Evolutionary conservation across 768 basidiomycete genomes (phyloP), one percentile per base, ranked within the genome.

Genomic region (Tricholoma bakamatsutake): DNA sequence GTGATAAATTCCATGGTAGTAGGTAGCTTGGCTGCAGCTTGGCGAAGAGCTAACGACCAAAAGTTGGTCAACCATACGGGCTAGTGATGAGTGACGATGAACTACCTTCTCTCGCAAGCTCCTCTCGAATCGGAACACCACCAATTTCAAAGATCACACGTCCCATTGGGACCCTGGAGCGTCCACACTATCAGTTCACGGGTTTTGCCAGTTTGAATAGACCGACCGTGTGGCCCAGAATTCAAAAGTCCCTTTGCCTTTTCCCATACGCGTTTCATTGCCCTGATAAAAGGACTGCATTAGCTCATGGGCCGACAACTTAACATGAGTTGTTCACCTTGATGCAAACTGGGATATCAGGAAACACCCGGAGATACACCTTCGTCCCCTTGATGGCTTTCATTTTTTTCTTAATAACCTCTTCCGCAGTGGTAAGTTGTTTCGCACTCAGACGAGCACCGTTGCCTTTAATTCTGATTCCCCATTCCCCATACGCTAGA

Each of bases 191-290:
- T n/a, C 8, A 50, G 18, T 40, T 24, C 13, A 13, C 11, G 53
- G 18, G 18, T n/a, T 46, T n/a, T 9, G 30, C 4, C 17, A 48
- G 4, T 13, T 31, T n/a, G 1, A 31, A 15, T 57, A 58, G 21
- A 66, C 83, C 53, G 63, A 93, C 91, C 92, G 83, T 56, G 89
- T 91, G 27, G 95, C 92, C 97, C 97, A 99, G 68, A 80, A 98
- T 67, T 98, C 97, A 64, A 98, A 98, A 0, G 89, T 83, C 46
- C 97, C 97, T 71, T 99, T 99, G 57, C 97, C 97, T 73, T 98
- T 98, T 50, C 97, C 97, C 97, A 98, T 98, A 79, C 97, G 89
- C 5, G 93, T 95, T 71, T 98, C 95, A 63, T 97, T 98, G 53
- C 97, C 96, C 91, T 93, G 57, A 21, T 30, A 12, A 13, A 5